phyloP scores from a whole-genome alignment of 2,329 filamentous ascomycete species.

The Ramularia endophylla region DNA sequence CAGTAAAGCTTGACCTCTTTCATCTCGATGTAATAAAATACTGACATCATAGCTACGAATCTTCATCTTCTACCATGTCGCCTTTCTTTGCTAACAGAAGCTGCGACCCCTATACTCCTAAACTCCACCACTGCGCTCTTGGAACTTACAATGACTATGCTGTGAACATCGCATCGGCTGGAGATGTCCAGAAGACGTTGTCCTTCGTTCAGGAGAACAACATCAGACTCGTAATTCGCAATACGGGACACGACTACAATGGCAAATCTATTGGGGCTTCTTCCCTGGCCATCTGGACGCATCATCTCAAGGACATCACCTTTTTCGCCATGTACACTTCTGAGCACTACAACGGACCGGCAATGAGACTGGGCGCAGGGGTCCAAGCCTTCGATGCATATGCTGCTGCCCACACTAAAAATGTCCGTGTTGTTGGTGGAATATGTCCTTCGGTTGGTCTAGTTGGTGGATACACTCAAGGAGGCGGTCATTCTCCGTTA shows the following conservation, averaged over 20 bases:
- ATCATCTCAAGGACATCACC: conserved; percentile 45
- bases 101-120: conserved; percentile 37
- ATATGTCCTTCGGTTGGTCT: conserved; percentile 43
- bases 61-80: conserved; percentile 36
- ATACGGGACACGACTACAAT: conserved; percentile 39
- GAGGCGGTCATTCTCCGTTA: conserved; percentile 54
- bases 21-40: neutral
- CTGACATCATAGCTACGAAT: conserved; percentile 19
- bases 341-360: conserved; percentile 44
- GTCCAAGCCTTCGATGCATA: conserved; percentile 48
- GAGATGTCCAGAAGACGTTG: conserved; percentile 6
- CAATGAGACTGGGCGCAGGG: conserved; percentile 50
- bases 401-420: conserved; percentile 37
- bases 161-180: conserved; percentile 20
- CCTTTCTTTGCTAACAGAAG: conserved; percentile 35
- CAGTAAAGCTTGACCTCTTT: neutral
- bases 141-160: conserved; percentile 38
- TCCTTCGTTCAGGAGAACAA: conserved; percentile 33
- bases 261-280: conserved; percentile 60
- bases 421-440: conserved; percentile 50
- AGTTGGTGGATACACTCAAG: conserved; percentile 37
- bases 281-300: conserved; percentile 52
- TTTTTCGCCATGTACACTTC: conserved; percentile 38
- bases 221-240: conserved; percentile 45
- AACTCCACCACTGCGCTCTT: conserved; percentile 34